phyloP scores from a whole-genome alignment of 2,329 filamentous ascomycete genomes.

The Pseudogymnoascus sp. region DNA sequence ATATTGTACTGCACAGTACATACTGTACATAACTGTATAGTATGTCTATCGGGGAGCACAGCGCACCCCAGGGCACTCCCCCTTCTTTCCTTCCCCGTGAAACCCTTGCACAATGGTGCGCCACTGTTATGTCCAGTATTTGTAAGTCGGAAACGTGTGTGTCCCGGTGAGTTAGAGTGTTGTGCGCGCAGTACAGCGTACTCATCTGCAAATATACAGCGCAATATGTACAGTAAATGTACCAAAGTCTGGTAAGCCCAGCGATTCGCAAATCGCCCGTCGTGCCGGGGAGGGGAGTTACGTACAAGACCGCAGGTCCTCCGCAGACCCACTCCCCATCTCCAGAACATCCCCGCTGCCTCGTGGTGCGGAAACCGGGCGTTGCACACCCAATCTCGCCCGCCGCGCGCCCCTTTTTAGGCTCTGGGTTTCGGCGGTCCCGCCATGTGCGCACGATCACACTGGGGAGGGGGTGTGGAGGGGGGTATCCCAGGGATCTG shows the following conservation, averaged over 20 bases:
- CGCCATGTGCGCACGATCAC: neutral
- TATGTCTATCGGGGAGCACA: neutral
- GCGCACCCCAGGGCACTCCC: neutral
- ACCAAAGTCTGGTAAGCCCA: neutral
- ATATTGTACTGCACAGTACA: neutral
- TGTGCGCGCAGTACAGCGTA: neutral
- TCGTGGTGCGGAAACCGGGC: neutral
- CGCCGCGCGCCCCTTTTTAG: neutral
- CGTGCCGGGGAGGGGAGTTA: neutral
- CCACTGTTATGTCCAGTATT: neutral
- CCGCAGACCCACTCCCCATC: neutral
- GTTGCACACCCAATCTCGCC: neutral
- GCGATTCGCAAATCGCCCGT: neutral
- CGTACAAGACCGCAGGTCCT: neutral
- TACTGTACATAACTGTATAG: neutral
- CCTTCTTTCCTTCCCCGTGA: neutral
- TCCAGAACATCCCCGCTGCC: neutral
- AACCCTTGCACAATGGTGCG: neutral
- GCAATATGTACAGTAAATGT: neutral
- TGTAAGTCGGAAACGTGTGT: neutral
- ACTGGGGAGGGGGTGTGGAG: neutral
- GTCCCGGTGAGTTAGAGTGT: neutral
- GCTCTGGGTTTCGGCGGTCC: neutral
- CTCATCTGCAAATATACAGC: neutral
- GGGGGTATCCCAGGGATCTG: neutral